Conservation (phyloP, 371 early-diverging fungal genomes). For the Lichtheimia hyalospora region DNA sequence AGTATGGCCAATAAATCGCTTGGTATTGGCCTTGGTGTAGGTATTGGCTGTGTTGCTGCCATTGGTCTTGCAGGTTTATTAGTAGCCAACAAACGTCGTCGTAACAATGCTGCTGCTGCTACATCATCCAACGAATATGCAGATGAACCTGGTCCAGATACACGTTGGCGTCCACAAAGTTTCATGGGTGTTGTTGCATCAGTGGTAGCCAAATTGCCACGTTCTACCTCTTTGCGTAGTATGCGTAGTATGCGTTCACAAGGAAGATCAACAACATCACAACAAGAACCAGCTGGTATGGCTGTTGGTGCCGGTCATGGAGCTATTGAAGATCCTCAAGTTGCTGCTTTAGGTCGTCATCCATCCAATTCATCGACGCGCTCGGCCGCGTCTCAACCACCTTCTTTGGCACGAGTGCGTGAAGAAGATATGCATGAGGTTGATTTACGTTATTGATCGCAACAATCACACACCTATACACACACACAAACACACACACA, state of each 20-base stretch:
- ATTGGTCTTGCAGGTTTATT: constrained; percentile 41
- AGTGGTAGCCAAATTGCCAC: constrained; percentile 44
- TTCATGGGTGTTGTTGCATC: constrained; percentile 50
- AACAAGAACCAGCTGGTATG: constrained; percentile 18
- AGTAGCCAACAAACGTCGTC: constrained; percentile 27
- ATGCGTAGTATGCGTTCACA: constrained; percentile 19
- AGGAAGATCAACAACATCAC: neutral
- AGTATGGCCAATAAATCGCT: constrained; percentile 30
- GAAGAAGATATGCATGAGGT: constrained; percentile 22
- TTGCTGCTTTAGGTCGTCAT: constrained; percentile 14
- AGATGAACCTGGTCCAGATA: constrained; percentile 20
- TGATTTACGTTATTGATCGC: constrained; percentile 20
- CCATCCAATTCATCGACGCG: constrained; percentile 21
- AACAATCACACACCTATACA: neutral
- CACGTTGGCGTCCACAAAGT: constrained; percentile 49
- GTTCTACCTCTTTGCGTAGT: constrained; percentile 45
- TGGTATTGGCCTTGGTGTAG: constrained; percentile 46
- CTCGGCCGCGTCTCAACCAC: constrained; percentile 22
- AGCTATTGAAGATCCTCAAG: constrained; percentile 16
- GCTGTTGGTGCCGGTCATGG: constrained; percentile 22
- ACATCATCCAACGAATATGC: neutral
- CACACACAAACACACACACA: neutral
- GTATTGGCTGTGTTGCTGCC: constrained; percentile 44
- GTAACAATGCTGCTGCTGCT: constrained; percentile 3
- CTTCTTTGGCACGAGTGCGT: constrained; percentile 21